Percentiles rank a stretch among this genome's conserved stretches.
Conservation (phyloP, 139 green algal species). For the Asterochloris sp. region DNA sequence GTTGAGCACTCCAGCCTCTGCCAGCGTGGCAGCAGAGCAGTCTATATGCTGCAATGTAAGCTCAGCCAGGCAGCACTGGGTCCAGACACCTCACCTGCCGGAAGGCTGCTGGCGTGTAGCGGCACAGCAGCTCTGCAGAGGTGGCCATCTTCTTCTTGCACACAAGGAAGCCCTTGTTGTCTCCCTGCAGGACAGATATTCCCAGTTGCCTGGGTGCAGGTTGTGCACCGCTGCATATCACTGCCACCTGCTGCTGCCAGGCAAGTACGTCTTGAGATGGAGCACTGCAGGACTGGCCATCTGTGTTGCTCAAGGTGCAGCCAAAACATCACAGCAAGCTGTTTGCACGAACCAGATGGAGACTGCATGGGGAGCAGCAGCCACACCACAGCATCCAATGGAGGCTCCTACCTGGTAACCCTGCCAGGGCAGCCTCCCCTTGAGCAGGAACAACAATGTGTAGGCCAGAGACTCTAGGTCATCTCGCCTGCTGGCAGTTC, state of each 20-base stretch:
- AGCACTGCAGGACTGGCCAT: neutral
- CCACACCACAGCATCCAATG: neutral
- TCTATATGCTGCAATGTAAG: too few relatives aligned
- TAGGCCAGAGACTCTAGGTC: conserved; percentile 98
- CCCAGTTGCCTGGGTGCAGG: neutral
- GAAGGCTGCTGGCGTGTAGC: conserved; percentile 94
- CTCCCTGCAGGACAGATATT: conserved; percentile 55
- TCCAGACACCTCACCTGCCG: conserved; percentile 49
- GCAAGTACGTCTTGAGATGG: neutral
- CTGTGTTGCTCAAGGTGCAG: neutral
- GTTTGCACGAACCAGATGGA: neutral
- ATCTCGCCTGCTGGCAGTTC: conserved; percentile 90
- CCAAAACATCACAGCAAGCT: neutral
- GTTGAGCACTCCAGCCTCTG: too few relatives aligned
- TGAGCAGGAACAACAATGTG: conserved; percentile 98
- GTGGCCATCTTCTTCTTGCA: conserved; percentile 99
- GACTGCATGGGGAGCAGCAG: neutral
- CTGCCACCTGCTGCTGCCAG: too few relatives aligned
- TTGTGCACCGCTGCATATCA: too few relatives aligned
- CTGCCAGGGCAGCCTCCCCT: conserved; percentile 88
- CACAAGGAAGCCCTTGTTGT: conserved; percentile 99
- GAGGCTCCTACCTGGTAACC: conserved; percentile 77
- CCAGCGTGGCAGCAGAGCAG: too few relatives aligned
- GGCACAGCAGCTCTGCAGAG: conserved; percentile 90
- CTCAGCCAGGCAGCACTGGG: neutral